Percentiles rank a stretch among this genome's conserved stretches.
Evolutionary conservation across 148 eudicot species (phyloP).

Genomic region (Rhododendron simsii): DNA sequence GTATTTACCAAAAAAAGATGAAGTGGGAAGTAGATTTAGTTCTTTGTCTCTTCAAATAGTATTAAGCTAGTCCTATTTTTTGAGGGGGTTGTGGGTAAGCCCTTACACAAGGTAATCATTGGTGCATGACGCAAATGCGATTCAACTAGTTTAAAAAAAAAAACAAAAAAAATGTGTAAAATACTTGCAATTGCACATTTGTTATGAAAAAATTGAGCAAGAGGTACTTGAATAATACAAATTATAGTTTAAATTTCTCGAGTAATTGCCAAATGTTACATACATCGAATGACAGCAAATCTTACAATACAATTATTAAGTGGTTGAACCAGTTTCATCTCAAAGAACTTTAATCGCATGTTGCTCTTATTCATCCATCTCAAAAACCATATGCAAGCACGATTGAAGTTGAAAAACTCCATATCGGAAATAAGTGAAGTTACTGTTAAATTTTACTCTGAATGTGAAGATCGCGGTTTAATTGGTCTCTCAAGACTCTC

Average conservation of each 20-base stretch:
- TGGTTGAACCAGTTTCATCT: background rate
- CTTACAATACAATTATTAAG: background rate
- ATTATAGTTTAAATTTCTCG: background rate
- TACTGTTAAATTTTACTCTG: slow-evolving; percentile 50
- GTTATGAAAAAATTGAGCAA: background rate
- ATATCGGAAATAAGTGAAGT: background rate
- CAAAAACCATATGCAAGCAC: background rate
- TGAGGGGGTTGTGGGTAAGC: background rate
- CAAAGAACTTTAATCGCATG: background rate
- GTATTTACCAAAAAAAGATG: too few species aligned
- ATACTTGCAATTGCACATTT: background rate
- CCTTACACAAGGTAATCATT: background rate
- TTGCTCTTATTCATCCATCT: background rate
- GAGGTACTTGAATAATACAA: background rate
- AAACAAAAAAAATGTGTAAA: background rate
- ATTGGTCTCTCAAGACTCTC: slow-evolving; percentile 68
- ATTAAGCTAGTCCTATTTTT: background rate
- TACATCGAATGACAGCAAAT: background rate
- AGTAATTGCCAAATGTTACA: background rate
- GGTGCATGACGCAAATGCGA: background rate
- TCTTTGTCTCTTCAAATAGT: background rate
- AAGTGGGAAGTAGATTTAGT: too few species aligned
- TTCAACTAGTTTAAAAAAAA: background rate
- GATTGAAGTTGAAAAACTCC: background rate
- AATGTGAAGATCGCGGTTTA: slow-evolving; percentile 44